Evolutionary conservation across 2,329 filamentous ascomycete genomes (phyloP), one percentile per base, ranked within the genome.

Genomic region (Sordariomycetes sp.): DNA sequence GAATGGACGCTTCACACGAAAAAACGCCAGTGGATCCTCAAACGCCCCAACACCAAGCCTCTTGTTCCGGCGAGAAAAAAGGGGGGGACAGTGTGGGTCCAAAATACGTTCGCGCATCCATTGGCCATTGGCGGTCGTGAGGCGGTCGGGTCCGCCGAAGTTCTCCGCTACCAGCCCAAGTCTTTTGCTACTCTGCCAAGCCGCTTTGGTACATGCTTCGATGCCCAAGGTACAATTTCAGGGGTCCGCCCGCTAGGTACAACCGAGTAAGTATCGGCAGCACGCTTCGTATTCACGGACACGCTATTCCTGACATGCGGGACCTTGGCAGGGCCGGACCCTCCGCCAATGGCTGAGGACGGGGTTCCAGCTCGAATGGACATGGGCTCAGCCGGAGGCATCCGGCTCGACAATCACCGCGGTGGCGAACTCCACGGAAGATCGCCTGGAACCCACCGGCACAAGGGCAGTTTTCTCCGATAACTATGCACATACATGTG

Each of bases 11-110:
- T 59, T 40, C 12, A 43, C 50, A 52, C 51, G 52, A 55, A 50
- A 20, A 20, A 20, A 22, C 46, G 46, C 46, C 46, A 24, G 46
- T 50, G 46, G 43, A 28, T 48, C 55, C 54, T 56, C 43, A 57
- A 57, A 57, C 55, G 34, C 25, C 28, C 25, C 7, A 32, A 32
- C 25, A n/a, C 25, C 7, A 32, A 32, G 28, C 40, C 40, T 35
- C 55, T 37, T 25, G n/a, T 28, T 57, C 55, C 40, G 55, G 55
- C 25, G 28, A 32, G 28, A 32, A 57, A 57, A 57, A 57, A 35
- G 55, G 55, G 55, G 34, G 24, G 55, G 18, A 12, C 43, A 35
- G 25, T 20, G 46, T 50, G 46, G 46, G 46, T 50, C 20, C 8
- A 46, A 12, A 22, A 11, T 22, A 20, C 22, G n/a, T 12, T 50